These are phyloP conservation scores for Centaurea solstitialis DNA, from an alignment of 129 eudicot species.

Conservation along the genomic window DNA sequence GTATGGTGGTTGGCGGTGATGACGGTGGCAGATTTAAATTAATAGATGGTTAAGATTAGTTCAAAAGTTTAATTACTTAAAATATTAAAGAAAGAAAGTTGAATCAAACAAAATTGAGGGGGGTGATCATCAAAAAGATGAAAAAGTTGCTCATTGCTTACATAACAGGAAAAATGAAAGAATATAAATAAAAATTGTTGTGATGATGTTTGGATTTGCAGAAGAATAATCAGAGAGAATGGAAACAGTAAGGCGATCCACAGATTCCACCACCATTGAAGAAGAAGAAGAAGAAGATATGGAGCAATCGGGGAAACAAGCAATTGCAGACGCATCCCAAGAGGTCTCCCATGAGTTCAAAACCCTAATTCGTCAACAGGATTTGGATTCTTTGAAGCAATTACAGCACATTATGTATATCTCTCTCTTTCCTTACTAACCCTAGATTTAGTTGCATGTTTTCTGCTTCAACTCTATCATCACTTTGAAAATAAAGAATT, in stretches of 20 bases:
- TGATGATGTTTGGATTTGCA: too few species aligned
- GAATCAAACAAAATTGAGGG: too few species aligned
- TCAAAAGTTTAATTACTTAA: too few species aligned
- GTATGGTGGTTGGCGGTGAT: too few species aligned
- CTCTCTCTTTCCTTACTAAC: neutral
- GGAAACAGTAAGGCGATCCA: neutral
- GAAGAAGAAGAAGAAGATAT: too few species aligned
- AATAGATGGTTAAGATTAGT: too few species aligned
- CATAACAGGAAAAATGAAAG: too few species aligned
- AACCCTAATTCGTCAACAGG: slow-evolving; percentile 61
- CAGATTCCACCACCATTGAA: neutral
- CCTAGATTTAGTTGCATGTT: neutral
- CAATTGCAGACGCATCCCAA: slow-evolving; percentile 53
- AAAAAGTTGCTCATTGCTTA: too few species aligned
- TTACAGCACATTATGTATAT: slow-evolving; percentile 72
- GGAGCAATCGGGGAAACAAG: slow-evolving; percentile 43
- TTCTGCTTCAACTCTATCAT: neutral
- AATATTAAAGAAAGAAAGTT: too few species aligned
- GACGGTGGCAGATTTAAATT: too few species aligned
- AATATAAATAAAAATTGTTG: too few species aligned
- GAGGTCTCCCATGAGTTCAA: slow-evolving; percentile 67
- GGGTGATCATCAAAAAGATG: too few species aligned
- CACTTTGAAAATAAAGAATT: neutral
- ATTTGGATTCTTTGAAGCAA: slow-evolving; percentile 74
- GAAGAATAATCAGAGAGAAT: neutral